Conservation (phyloP, 441 rosid species). For the Syzygium malaccense region DNA sequence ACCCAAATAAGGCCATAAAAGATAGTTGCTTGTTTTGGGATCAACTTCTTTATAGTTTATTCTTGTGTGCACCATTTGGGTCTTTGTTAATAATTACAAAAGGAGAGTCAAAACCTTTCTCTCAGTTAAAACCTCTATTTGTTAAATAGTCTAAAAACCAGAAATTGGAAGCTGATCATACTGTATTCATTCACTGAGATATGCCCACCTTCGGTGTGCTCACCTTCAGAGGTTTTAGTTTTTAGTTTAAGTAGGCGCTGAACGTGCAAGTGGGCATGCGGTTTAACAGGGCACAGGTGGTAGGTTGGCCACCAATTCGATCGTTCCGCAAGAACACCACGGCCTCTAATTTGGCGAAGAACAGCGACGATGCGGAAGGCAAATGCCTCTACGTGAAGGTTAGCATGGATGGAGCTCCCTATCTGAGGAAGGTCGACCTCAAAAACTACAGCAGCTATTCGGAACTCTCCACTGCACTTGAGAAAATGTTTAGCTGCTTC, state of each 20-base stretch:
- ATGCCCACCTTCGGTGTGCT: neutral
- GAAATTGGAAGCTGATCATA: neutral
- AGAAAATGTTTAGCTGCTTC: slow-evolving; percentile 55
- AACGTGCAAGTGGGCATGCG: neutral
- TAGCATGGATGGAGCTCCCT: slow-evolving; percentile 65
- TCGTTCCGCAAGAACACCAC: slow-evolving; percentile 49
- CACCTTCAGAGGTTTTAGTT: neutral
- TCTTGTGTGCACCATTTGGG: neutral
- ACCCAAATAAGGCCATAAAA: neutral
- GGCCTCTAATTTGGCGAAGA: slow-evolving; percentile 36
- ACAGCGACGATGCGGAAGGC: slow-evolving; percentile 29
- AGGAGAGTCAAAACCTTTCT: neutral
- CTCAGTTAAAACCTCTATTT: neutral
- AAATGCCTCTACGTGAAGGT: slow-evolving; percentile 49
- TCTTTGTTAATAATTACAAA: neutral
- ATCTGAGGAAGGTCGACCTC: slow-evolving; percentile 52
- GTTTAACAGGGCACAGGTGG: slow-evolving; percentile 44
- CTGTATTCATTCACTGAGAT: neutral
- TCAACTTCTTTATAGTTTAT: neutral
- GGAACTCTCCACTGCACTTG: slow-evolving; percentile 46
- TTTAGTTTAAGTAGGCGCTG: neutral
- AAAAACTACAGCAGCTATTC: slow-evolving; percentile 30
- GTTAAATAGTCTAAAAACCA: neutral
- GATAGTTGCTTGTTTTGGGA: neutral
- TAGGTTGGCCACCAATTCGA: slow-evolving; percentile 64